A percentile compares a stretch with the other conserved stretches of the same genome.
Evolutionary conservation across 169 alveolate species (phyloP).

Genomic region (Theileria equi): DNA sequence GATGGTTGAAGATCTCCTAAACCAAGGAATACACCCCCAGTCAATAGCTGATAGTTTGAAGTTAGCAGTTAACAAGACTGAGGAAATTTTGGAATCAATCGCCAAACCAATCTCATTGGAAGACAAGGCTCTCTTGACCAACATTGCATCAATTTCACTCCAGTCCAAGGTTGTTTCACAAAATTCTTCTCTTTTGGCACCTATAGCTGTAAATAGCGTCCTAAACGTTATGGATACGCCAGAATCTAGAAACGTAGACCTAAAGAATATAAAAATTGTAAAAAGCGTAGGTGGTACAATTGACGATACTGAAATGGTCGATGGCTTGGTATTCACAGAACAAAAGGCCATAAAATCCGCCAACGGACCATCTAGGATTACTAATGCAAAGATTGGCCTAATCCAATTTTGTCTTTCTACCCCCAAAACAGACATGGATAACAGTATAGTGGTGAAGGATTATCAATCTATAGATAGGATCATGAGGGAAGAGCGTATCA

Average conservation of each 20-base stretch:
- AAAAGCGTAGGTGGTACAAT: constrained; percentile 98
- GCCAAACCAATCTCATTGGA: constrained; percentile 90
- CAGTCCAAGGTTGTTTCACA: constrained; percentile 96
- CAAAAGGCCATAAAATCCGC: constrained; percentile 93
- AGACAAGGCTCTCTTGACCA: constrained; percentile 90
- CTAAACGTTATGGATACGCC: constrained; percentile 69
- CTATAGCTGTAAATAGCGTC: constrained; percentile 98
- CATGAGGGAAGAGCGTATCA: constrained; percentile 95
- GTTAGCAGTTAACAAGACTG: constrained; percentile 84
- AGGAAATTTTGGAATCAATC: constrained; percentile 89
- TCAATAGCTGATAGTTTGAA: constrained; percentile 93
- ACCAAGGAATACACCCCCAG: constrained; percentile 96
- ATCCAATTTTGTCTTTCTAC: constrained; percentile 98
- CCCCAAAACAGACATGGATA: constrained; percentile 99
- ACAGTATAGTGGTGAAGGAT: constrained; percentile 91
- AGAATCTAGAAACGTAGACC: constrained; percentile 83
- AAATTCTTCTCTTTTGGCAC: constrained; percentile 94
- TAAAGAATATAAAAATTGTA: constrained; percentile 83
- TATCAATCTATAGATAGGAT: constrained; percentile 90
- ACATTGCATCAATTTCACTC: constrained; percentile 94
- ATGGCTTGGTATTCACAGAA: constrained; percentile 95
- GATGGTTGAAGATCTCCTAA: constrained; percentile 91
- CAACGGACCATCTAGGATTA: constrained; percentile 92
- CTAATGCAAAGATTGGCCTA: constrained; percentile 94
- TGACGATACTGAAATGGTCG: constrained; percentile 97